A percentile compares a stretch with the other conserved stretches of the same genome.
Evolutionary conservation across 2,329 filamentous ascomycete species (phyloP).

Genomic region (Diplodia scrobiculata): DNA sequence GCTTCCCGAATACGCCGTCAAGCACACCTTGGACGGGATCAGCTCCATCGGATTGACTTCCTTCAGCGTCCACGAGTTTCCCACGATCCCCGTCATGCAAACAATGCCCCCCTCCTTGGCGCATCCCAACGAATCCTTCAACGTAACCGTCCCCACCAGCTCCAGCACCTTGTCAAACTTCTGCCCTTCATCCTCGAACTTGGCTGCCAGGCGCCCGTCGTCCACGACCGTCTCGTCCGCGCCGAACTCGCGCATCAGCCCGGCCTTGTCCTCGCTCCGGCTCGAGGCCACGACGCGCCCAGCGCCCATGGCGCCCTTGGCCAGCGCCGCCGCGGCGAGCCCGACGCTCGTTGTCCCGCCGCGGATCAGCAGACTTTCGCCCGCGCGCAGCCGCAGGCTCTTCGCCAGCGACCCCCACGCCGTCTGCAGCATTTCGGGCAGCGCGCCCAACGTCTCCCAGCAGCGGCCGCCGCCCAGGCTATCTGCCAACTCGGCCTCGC

Average conservation of each 20-base stretch:
- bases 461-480: conserved; percentile 33
- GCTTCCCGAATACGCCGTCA: conserved; percentile 49
- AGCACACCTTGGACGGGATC: conserved; percentile 46
- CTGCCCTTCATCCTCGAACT: conserved; percentile 40
- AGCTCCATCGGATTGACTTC: conserved; percentile 49
- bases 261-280: conserved; percentile 35
- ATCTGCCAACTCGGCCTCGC: conserved; percentile 42
- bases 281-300: conserved; percentile 48
- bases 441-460: conserved; percentile 52
- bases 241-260: conserved; percentile 46
- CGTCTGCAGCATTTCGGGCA: conserved; percentile 57
- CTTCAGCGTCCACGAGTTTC: conserved; percentile 47
- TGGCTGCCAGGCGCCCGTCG: conserved; percentile 45
- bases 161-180: conserved; percentile 53
- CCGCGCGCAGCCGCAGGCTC: conserved; percentile 44
- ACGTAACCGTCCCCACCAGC: conserved; percentile 49
- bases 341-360: conserved; percentile 55
- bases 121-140: conserved; percentile 51
- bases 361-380: conserved; percentile 52
- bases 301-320: conserved; percentile 44
- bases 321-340: conserved; percentile 52
- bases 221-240: conserved; percentile 52
- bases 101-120: conserved; percentile 46
- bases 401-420: conserved; percentile 51
- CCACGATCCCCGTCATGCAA: conserved; percentile 53